Conservation (phyloP, 352 stramenopile species). For the Lagenidium sp. region DNA sequence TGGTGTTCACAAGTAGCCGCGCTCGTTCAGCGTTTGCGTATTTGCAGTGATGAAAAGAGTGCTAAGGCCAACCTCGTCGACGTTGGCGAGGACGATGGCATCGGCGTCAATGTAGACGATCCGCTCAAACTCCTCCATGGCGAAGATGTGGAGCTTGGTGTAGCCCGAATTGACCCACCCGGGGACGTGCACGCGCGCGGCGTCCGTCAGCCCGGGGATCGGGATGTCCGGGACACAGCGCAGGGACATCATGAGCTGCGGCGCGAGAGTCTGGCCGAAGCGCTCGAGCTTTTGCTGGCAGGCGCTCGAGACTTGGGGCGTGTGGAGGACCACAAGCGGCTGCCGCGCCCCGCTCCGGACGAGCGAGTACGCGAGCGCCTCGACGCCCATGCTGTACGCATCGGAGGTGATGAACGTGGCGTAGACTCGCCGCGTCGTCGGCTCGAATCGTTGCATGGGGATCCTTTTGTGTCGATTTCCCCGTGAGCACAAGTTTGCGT, state of each 20-base stretch:
- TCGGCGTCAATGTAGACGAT: conserved; percentile 85
- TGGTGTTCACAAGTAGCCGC: conserved; percentile 1
- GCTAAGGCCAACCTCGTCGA: conserved; percentile 51
- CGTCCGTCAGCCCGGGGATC: conserved; percentile 12
- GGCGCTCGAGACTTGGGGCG: conserved; percentile 16
- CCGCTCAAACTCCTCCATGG: conserved; percentile 60
- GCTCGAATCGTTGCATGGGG: no score
- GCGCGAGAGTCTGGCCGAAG: conserved; percentile 8
- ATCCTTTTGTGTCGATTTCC: no score
- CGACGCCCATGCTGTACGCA: conserved; percentile 25
- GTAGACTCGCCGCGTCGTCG: conserved; percentile 7
- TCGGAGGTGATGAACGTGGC: conserved; percentile 32
- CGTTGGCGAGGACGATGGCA: conserved; percentile 61
- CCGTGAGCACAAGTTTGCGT: no score
- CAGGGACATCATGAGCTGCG: conserved; percentile 8
- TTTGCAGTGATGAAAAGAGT: not conserved
- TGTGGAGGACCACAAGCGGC: conserved; percentile 24
- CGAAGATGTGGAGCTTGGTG: conserved; percentile 38
- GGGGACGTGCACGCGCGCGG: conserved; percentile 16
- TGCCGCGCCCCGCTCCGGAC: conserved; percentile 4
- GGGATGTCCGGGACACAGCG: conserved; percentile 17
- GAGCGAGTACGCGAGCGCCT: conserved; percentile 26
- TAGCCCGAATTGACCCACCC: conserved; percentile 36
- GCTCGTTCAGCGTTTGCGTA: not conserved
- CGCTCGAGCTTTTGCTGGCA: conserved; percentile 13